Conservation (phyloP, 805 yeast genomes). For the Candida oleophila region DNA sequence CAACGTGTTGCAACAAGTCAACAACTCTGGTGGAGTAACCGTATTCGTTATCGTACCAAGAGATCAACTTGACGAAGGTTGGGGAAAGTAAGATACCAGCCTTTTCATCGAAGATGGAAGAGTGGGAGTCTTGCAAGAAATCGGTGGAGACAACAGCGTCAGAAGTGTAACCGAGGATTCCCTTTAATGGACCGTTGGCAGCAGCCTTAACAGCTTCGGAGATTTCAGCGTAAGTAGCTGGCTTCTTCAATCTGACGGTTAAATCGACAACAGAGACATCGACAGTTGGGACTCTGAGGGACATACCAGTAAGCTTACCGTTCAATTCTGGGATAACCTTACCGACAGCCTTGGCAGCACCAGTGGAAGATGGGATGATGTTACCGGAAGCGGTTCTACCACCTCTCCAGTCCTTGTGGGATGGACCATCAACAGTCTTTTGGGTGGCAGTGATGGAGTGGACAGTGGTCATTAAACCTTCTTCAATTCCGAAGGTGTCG, state of each 20-base stretch:
- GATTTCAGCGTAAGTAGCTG: constrained; percentile 81
- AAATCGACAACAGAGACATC: constrained; percentile 93
- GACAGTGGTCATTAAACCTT: constrained; percentile 94
- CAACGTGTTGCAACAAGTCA: constrained; percentile 81
- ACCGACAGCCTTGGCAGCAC: constrained; percentile 98
- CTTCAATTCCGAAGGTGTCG: constrained; percentile 83
- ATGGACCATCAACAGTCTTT: constrained; percentile 95
- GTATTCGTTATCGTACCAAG: constrained; percentile 96
- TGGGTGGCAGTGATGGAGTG: constrained; percentile 96
- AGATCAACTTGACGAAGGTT: constrained; percentile 84
- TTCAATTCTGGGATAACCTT: constrained; percentile 87
- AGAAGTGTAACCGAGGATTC: constrained; percentile 85
- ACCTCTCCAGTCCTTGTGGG: constrained; percentile 98
- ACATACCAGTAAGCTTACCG: constrained; percentile 93
- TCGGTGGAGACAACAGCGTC: constrained; percentile 91
- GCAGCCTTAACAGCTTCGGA: constrained; percentile 73
- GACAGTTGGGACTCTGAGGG: constrained; percentile 90
- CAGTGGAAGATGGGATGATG: constrained; percentile 93
- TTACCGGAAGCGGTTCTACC: constrained; percentile 96
- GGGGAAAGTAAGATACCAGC: constrained; percentile 89
- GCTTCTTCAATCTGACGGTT: constrained; percentile 77
- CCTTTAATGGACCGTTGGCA: constrained; percentile 75
- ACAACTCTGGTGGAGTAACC: constrained; percentile 97
- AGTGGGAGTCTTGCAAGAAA: constrained; percentile 79
- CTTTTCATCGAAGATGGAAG: constrained; percentile 86